phyloP scores from a whole-genome alignment of 2,329 filamentous ascomycete genomes.

The Magnaporthiopsis incrustans region DNA sequence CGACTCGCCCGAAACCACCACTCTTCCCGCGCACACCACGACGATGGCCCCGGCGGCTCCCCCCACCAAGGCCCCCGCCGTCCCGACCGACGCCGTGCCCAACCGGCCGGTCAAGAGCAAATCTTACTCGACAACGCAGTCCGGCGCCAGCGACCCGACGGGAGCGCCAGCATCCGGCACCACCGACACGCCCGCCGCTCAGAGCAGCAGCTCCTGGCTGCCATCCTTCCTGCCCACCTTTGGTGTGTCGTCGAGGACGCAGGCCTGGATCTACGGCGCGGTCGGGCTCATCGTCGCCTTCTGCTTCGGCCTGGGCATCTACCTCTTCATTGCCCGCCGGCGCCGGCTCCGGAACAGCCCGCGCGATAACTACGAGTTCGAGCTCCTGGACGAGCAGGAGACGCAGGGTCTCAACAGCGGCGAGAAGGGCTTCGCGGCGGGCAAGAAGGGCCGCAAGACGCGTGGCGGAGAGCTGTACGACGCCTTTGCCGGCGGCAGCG shows the following conservation, averaged over 20 bases:
- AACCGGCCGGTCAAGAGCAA: slow-evolving; percentile 45
- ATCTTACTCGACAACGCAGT: background rate
- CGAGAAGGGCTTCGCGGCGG: slow-evolving; percentile 36
- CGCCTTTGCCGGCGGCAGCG: slow-evolving; percentile 83
- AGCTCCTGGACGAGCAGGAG: slow-evolving; percentile 81
- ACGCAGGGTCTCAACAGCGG: slow-evolving; percentile 43
- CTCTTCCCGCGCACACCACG: slow-evolving; percentile 54
- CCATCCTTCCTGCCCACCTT: slow-evolving; percentile 88
- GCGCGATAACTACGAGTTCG: slow-evolving; percentile 86
- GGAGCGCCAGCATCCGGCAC: slow-evolving; percentile 17
- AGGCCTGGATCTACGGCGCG: slow-evolving; percentile 89
- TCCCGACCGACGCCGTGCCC: slow-evolving; percentile 43
- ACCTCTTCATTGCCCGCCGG: slow-evolving; percentile 72
- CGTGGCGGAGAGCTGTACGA: slow-evolving; percentile 90
- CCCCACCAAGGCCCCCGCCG: slow-evolving; percentile 31
- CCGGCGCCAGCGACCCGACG: slow-evolving; percentile 17
- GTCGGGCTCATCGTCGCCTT: slow-evolving; percentile 79
- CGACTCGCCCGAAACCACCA: slow-evolving; percentile 56
- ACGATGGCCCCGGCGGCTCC: slow-evolving; percentile 39
- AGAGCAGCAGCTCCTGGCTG: slow-evolving; percentile 53
- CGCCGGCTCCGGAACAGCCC: slow-evolving; percentile 66
- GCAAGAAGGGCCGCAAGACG: slow-evolving; percentile 38
- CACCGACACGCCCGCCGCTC: slow-evolving; percentile 23
- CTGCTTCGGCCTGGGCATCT: slow-evolving; percentile 70
- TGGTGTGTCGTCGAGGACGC: slow-evolving; percentile 76